These are phyloP conservation scores for Hyaloscypha bicolor DNA, from an alignment of 495 filamentous ascomycete species.

Conservation along the genomic window DNA sequence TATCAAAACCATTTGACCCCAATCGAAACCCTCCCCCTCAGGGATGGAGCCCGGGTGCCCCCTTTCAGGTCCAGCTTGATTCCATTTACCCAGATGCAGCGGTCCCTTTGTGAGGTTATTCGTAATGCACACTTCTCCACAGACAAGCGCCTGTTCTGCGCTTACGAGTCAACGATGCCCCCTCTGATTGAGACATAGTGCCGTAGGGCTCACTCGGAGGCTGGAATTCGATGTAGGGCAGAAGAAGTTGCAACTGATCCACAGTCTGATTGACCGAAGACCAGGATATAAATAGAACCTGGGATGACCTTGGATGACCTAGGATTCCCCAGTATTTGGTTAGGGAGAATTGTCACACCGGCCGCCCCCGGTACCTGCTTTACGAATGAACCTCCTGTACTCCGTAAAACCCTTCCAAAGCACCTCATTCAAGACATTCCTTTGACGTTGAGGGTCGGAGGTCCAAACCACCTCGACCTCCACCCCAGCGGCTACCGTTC, in stretches of 20 bases:
- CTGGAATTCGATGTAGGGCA: background rate
- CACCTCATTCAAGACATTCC: slow-evolving; percentile 4
- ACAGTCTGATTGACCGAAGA: background rate
- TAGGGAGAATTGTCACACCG: background rate
- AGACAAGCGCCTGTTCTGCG: slow-evolving; percentile 1
- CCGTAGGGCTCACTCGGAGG: background rate
- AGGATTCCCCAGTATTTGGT: background rate
- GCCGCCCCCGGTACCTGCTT: slow-evolving; percentile 10
- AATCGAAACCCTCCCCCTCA: slow-evolving; percentile 1
- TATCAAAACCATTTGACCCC: slow-evolving; percentile 22
- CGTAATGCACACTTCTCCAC: slow-evolving; percentile 1
- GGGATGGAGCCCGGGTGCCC: slow-evolving; percentile 6
- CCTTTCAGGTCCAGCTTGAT: background rate
- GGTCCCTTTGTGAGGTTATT: background rate
- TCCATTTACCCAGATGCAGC: background rate
- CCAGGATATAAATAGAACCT: background rate
- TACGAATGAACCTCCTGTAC: background rate
- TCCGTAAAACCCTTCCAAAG: background rate
- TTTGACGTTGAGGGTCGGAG: slow-evolving; percentile 13
- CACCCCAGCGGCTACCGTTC: slow-evolving; percentile 22
- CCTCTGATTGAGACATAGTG: background rate
- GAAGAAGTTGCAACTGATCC: background rate
- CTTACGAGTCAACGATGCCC: background rate
- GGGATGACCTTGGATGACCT: no score
- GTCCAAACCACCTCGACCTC: slow-evolving; percentile 14